Conservation (phyloP, 2,329 filamentous ascomycete genomes). For the Colletotrichum lentis region DNA sequence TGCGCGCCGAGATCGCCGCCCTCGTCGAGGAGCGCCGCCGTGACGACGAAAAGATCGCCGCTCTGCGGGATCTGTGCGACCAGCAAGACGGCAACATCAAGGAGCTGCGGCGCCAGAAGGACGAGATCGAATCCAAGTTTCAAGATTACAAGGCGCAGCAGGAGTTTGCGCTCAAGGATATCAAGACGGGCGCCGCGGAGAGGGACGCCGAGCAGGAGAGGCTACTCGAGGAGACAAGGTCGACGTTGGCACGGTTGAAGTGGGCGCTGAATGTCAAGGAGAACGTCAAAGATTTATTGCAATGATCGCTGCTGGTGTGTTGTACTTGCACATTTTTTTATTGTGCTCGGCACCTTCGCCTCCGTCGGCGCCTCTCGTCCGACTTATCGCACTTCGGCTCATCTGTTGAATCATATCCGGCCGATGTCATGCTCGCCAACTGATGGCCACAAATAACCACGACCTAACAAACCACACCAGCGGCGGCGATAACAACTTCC, state of each 20-base stretch:
- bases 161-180: constrained; percentile 65
- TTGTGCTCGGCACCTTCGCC: neutral
- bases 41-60: constrained; percentile 70
- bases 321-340: too few relatives aligned
- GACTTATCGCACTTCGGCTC: neutral
- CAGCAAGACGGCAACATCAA: constrained; percentile 76
- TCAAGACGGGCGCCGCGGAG: constrained; percentile 64
- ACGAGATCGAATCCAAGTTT: constrained; percentile 67
- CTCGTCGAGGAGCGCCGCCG: constrained; percentile 63
- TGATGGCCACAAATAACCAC: neutral
- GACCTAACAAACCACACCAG: neutral
- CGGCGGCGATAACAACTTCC: neutral
- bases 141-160: constrained; percentile 71
- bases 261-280: constrained; percentile 77
- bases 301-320: constrained; percentile 38
- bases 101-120: constrained; percentile 67
- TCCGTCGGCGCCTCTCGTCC: neutral
- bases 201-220: constrained; percentile 69
- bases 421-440: neutral
- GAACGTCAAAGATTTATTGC: constrained; percentile 65
- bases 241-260: constrained; percentile 72
- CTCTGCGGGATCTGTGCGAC: constrained; percentile 73
- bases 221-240: constrained; percentile 65
- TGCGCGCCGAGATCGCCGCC: constrained; percentile 62
- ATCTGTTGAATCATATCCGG: neutral